phyloP scores from a whole-genome alignment of 176 grass and related monocot species.

The Hyparrhenia diplandra region DNA sequence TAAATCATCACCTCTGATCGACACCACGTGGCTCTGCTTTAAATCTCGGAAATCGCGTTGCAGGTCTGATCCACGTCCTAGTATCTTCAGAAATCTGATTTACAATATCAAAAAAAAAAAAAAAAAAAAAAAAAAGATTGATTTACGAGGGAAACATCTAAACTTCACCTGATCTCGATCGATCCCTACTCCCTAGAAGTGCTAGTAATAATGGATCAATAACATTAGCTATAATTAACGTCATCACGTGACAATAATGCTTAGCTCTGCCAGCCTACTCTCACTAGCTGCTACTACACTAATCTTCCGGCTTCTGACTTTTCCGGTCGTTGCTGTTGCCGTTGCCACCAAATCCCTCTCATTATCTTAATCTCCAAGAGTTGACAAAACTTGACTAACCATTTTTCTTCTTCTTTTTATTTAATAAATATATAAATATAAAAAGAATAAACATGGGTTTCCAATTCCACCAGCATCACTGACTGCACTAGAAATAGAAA shows the following conservation, averaged over 20 bases:
- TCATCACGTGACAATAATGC: constrained; percentile 20
- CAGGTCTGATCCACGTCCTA: background rate
- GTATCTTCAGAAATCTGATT: too few relatives aligned
- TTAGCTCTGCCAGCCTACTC: background rate
- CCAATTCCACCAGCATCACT: background rate
- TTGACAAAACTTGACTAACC: background rate
- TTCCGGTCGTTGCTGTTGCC: background rate
- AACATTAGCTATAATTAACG: background rate
- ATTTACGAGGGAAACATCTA: background rate
- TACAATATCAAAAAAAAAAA: too few relatives aligned
- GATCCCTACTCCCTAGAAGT: background rate
- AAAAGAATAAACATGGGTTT: background rate
- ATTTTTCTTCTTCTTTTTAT: too few relatives aligned
- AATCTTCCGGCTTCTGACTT: background rate
- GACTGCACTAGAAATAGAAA: background rate
- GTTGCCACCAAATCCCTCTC: background rate
- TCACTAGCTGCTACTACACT: background rate
- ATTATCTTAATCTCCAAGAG: background rate
- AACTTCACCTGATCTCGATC: background rate
- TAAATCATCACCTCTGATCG: background rate
- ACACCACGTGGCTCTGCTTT: background rate
- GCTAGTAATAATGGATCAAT: background rate
- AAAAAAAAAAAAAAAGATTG: too few relatives aligned
- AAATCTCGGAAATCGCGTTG: background rate
- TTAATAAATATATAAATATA: background rate